Evolutionary conservation across 257 asterid species (phyloP), one percentile per base, ranked within the genome.

Genomic region (Fraxinus pennsylvanica): DNA sequence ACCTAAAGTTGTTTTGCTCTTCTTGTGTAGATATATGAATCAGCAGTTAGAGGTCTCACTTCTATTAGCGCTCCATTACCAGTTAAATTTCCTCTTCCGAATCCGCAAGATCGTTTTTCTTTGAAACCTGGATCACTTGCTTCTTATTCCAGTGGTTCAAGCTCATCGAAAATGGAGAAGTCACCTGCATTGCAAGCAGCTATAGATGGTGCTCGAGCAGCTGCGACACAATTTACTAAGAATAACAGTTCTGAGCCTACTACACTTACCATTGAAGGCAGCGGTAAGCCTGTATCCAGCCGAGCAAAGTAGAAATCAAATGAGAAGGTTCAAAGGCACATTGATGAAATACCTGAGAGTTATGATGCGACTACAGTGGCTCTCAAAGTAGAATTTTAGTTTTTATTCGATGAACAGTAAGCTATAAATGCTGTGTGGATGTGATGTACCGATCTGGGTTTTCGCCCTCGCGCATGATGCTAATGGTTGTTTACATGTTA

Each of bases 171-270:
- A 38, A 81, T 73, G 74, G 84, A 88, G 69, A 88, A 81, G 74
- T 79, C 96, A 10, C 92, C 88, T 6, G 77, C 74, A 73, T 92
- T 94, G 5, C 86, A 61, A 36, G 92, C 93, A 63, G 97, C 98
- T 0, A 88, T 92, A 63, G 91, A 92, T 19, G 97, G 94, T 29
- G 98, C 98, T 3, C 87, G 88, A 73, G 92, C 87, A 5, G 98
- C 97, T 52, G 97, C 98, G 32, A 88, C 92, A 2, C 98, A 92
- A 67, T 94, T 86, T 78, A 82, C 94, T 0, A 94, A 82, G 86
- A 79, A 71, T 15, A 79, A 70, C 66, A 71, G 17, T 30, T 32
- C 78, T 15, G 81, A 57, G 66, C 74, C 80, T 70, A 33, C 72
- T 4, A 74, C 29, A 65, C 39, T 4, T 25, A 39, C 72, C 21